These are phyloP conservation scores for Fusarium fujikuroi DNA, from an alignment of 2,329 filamentous ascomycete species.

Conservation along the genomic window DNA sequence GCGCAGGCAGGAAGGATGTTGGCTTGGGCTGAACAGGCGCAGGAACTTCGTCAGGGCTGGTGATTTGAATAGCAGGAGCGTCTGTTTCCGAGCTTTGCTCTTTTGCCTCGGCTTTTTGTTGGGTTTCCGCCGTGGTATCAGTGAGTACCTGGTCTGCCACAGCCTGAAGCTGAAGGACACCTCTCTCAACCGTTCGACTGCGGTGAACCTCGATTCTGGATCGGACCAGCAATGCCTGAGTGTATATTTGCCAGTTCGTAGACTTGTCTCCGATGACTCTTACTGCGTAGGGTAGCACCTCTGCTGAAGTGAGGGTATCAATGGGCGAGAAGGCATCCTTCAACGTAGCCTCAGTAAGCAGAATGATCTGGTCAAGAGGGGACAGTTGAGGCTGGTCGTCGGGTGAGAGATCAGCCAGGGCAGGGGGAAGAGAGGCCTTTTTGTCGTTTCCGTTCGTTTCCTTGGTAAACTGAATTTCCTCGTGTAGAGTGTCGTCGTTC, in stretches of 20 bases:
- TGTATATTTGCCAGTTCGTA: constrained; percentile 98
- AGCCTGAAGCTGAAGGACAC: constrained; percentile 91
- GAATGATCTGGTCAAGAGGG: constrained; percentile 87
- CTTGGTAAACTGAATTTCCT: constrained; percentile 82
- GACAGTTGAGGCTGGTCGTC: constrained; percentile 84
- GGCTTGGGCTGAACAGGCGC: constrained; percentile 56
- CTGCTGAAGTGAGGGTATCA: constrained; percentile 89
- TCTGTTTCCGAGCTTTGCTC: constrained; percentile 45
- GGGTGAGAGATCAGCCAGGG: constrained; percentile 74
- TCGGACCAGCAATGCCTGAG: constrained; percentile 88
- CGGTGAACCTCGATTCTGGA: constrained; percentile 90
- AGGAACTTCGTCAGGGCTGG: constrained; percentile 48
- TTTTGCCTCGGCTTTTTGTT: constrained; percentile 43
- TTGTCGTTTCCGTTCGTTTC: constrained; percentile 54
- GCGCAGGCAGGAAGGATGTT: constrained; percentile 82
- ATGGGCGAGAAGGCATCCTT: constrained; percentile 87
- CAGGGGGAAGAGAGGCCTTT: constrained; percentile 62
- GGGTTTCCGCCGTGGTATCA: constrained; percentile 68
- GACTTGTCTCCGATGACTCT: constrained; percentile 88
- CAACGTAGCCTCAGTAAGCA: constrained; percentile 87
- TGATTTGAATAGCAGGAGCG: constrained; percentile 60
- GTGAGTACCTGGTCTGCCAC: constrained; percentile 95
- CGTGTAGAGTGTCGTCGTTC: constrained; percentile 93
- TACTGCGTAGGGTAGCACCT: constrained; percentile 90
- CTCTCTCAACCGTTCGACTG: constrained; percentile 87